Evolutionary conservation across 2,329 filamentous ascomycete genomes (phyloP).

Genomic region (Monosporascus sp.): DNA sequence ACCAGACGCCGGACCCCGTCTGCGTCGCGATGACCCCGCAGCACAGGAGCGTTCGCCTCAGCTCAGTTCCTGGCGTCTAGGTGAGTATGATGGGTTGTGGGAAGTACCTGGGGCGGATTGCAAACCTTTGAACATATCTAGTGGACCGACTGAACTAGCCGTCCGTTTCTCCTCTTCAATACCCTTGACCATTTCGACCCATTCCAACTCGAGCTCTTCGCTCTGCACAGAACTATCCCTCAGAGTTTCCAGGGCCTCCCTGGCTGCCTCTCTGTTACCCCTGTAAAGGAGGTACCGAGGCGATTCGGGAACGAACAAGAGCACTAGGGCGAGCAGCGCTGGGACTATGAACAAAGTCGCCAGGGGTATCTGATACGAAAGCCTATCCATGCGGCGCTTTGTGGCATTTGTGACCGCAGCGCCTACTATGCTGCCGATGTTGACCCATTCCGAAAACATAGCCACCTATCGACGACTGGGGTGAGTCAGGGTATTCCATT

Average conservation of each 20-base stretch:
- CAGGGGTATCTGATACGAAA: constrained; percentile 43
- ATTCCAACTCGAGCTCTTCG: constrained; percentile 32
- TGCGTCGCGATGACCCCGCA: constrained; percentile 41
- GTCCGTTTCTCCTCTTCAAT: constrained; percentile 32
- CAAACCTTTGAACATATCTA: constrained; percentile 33
- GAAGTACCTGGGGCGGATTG: not conserved
- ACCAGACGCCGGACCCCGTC: constrained; percentile 40
- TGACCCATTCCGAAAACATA: constrained; percentile 44
- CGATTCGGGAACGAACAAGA: constrained; percentile 41
- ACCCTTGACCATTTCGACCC: constrained; percentile 32
- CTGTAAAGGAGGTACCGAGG: constrained; percentile 37
- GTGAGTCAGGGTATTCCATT: not conserved
- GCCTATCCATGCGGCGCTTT: constrained; percentile 28
- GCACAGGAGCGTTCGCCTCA: constrained; percentile 44
- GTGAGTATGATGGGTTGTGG: too few relatives aligned
- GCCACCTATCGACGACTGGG: constrained; percentile 5
- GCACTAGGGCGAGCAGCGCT: constrained; percentile 35
- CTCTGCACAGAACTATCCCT: constrained; percentile 23
- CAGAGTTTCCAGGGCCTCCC: constrained; percentile 23
- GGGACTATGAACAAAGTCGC: constrained; percentile 41
- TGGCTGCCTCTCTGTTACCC: constrained; percentile 19
- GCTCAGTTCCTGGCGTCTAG: constrained; percentile 31
- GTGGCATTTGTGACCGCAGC: constrained; percentile 37
- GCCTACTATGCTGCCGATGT: constrained; percentile 41
- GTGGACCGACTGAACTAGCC: constrained; percentile 23